Percentiles rank a stretch among this genome's conserved stretches.
Evolutionary conservation across 176 grass and related monocot genomes (phyloP).

Genomic region (Zea luxurians): DNA sequence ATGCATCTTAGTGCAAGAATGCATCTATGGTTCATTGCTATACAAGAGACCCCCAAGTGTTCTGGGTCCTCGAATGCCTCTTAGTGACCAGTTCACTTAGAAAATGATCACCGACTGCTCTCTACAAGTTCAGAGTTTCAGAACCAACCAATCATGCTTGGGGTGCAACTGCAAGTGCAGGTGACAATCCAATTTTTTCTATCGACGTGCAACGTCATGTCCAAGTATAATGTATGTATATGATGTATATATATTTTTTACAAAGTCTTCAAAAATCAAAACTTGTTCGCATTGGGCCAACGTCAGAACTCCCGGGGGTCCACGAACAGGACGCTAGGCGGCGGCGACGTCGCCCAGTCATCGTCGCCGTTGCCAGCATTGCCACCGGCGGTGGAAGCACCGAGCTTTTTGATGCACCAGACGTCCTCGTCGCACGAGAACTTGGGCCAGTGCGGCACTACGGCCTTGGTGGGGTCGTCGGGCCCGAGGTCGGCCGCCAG

Average conservation of each 20-base stretch:
- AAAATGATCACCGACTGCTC: constrained; percentile 20
- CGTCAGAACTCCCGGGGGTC: constrained; percentile 75
- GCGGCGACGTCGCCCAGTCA: constrained; percentile 44
- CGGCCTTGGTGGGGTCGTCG: constrained; percentile 44
- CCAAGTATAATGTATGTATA: constrained; percentile 25
- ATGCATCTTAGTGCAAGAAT: not conserved
- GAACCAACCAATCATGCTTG: not conserved
- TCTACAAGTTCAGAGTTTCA: not conserved
- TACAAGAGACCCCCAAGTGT: not conserved
- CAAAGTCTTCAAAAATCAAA: constrained; percentile 32
- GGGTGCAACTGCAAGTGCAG: not conserved
- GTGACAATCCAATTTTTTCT: not conserved
- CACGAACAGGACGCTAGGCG: constrained; percentile 55
- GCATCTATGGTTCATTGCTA: not conserved
- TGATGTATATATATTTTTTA: constrained; percentile 24
- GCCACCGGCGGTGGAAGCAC: too few relatives aligned
- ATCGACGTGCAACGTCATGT: constrained; percentile 30
- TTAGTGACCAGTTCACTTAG: constrained; percentile 9
- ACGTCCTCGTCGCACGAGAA: constrained; percentile 73
- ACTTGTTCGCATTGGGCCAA: not conserved
- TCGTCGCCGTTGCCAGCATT: constrained; percentile 29
- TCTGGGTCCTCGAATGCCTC: constrained; percentile 1
- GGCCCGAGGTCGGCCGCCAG: constrained; percentile 57
- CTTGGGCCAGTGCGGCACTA: constrained; percentile 54
- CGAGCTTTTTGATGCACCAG: constrained; percentile 67